Conservation (phyloP, 1,139 yeast genomes). For the Nakaseomyces kungkrabaensis region DNA sequence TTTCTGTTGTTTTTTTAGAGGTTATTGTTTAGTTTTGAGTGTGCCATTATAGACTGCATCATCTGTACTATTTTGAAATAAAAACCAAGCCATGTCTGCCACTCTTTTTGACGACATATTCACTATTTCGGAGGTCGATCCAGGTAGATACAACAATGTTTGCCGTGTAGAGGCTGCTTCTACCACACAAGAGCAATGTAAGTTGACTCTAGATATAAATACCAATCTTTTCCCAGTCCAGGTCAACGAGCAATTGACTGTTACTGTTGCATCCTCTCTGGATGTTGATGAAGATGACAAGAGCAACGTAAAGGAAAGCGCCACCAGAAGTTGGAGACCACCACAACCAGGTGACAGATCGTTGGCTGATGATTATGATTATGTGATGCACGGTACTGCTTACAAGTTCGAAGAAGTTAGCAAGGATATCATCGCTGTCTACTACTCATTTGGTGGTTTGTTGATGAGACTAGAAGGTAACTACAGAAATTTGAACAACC, state of each 20-base stretch:
- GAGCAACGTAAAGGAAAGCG: conserved; percentile 42
- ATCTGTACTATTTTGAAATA: neutral
- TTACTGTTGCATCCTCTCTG: conserved; percentile 74
- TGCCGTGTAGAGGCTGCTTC: conserved; percentile 83
- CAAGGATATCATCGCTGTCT: conserved; percentile 64
- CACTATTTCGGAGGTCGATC: conserved; percentile 73
- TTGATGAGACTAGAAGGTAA: conserved; percentile 92
- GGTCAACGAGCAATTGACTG: conserved; percentile 70
- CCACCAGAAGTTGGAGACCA: conserved; percentile 67
- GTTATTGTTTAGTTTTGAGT: neutral
- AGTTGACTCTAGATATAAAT: conserved; percentile 83
- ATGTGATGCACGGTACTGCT: conserved; percentile 97
- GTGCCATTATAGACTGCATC: neutral
- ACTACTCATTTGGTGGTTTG: conserved; percentile 92
- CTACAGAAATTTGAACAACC: conserved; percentile 74
- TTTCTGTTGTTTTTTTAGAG: neutral
- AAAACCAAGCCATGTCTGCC: conserved; percentile 45
- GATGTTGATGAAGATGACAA: conserved; percentile 49
- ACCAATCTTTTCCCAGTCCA: conserved; percentile 85
- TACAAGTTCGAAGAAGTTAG: conserved; percentile 87
- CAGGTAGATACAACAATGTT: conserved; percentile 88
- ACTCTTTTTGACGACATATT: conserved; percentile 92
- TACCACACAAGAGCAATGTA: conserved; percentile 72
- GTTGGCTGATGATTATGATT: conserved; percentile 93
- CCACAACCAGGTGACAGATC: conserved; percentile 77